Evolutionary conservation across 306 rosid species (phyloP).

Genomic region (Pterocarpus macrocarpus): DNA sequence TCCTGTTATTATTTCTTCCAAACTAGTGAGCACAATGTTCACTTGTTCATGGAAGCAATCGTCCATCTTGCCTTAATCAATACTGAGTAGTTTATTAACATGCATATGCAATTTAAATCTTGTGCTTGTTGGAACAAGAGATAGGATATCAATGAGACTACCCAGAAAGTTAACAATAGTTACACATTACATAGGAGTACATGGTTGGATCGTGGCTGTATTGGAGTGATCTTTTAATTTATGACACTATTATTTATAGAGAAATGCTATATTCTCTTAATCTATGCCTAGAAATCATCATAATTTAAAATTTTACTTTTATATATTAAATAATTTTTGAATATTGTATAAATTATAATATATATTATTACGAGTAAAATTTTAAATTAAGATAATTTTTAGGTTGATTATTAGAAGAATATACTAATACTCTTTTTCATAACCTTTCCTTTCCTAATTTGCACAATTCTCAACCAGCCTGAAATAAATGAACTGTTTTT

Average conservation of each 20-base stretch:
- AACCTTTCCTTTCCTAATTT: no score
- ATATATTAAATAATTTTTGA: no score
- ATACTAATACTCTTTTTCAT: no score
- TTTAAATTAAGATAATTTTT: no score
- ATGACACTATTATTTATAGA: background rate
- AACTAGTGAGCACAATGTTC: conserved; percentile 1
- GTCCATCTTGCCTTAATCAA: background rate
- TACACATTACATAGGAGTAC: background rate
- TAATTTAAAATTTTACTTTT: no score
- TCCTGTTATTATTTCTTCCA: background rate
- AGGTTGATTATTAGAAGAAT: no score
- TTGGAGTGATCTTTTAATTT: background rate
- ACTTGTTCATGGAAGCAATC: background rate
- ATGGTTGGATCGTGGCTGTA: background rate
- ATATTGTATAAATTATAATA: no score
- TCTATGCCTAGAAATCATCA: no score
- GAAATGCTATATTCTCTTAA: no score
- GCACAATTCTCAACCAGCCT: no score
- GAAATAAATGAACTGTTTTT: no score
- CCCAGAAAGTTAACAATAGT: background rate
- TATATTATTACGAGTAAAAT: no score
- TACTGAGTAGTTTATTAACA: background rate
- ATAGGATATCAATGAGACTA: background rate
- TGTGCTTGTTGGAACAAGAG: background rate
- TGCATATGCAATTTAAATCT: background rate